Conservation (phyloP, 805 yeast genomes). For the Ogataea saltuana region DNA sequence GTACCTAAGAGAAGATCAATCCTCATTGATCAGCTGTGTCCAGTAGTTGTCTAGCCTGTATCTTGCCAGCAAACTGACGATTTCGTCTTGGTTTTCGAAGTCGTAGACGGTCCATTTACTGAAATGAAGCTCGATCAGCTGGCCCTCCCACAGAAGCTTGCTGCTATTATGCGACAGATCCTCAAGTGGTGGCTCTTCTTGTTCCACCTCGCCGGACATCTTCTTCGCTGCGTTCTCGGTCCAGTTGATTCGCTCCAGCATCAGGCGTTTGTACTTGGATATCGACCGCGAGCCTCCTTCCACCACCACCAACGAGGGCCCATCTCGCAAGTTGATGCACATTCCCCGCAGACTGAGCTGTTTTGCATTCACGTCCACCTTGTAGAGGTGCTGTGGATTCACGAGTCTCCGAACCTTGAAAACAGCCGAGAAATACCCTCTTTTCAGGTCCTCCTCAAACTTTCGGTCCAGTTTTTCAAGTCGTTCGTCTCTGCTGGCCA, state of each 20-base stretch:
- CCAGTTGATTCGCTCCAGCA: conserved; percentile 72
- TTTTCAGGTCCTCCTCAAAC: conserved; percentile 46
- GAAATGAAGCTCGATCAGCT: conserved; percentile 52
- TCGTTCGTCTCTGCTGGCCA: conserved; percentile 56
- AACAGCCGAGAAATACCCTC: conserved; percentile 58
- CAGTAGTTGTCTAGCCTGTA: conserved; percentile 62
- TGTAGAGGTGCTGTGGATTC: conserved; percentile 68
- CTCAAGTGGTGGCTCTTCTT: conserved; percentile 25
- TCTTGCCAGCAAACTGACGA: conserved; percentile 47
- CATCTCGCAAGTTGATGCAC: conserved; percentile 45
- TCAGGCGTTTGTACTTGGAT: conserved; percentile 60
- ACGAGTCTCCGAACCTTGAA: conserved; percentile 54
- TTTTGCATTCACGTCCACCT: conserved; percentile 78
- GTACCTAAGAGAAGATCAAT: too few relatives aligned
- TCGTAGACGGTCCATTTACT: conserved; percentile 68
- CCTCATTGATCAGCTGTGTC: conserved; percentile 39
- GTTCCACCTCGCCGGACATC: not conserved
- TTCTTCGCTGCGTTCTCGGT: conserved; percentile 45
- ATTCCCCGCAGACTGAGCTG: conserved; percentile 70
- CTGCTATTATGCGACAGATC: conserved; percentile 49
- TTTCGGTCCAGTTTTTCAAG: conserved; percentile 50
- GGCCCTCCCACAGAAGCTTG: conserved; percentile 70
- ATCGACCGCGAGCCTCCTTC: conserved; percentile 73
- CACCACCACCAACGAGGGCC: conserved; percentile 60
- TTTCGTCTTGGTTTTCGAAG: conserved; percentile 51